Evolutionary conservation across 768 basidiomycete genomes (phyloP), one percentile per base, ranked within the genome.

Genomic region (Tulasnella sp.): DNA sequence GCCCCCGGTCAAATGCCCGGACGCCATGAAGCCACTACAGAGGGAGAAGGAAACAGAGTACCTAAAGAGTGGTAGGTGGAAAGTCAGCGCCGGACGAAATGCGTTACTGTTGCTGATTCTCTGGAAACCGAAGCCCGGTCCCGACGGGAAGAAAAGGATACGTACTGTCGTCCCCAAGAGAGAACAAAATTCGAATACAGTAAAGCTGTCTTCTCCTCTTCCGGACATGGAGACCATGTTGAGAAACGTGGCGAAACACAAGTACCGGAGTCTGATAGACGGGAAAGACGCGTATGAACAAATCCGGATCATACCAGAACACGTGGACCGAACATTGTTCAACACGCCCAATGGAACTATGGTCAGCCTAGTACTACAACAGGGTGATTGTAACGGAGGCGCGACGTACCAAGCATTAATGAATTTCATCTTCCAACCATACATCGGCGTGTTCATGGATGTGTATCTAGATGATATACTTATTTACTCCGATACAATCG

Each of bases 401-500:
- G 77, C 83, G 0, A 83, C 83, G 0, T 84, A 85, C 68, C 84
- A 85, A 38, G 75, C 80, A 0, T 76, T 82, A 0, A 83, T 86
- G 68, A 84, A 81, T 4, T 71, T 76, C 1, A 84, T 85, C 0
- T 79, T 88, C 0, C 67, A 78, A 0, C 77, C 81, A 0, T 79
- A 80, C 14, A 82, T 88, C 36, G 85, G 86, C 0, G 79, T 80
- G 1, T 83, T 86, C 67, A 85, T 85, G 71, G 84, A 87, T 75
- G 82, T 85, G 0, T 87, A 87, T 76, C 79, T 87, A 0, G 85
- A 87, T 75, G 83, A 87, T 71, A 85, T 87, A 58, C 80, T 87
- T 19, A 85, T 87, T 31, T 87, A 84, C 84, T 87, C 85, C 0
- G 11, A 85, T 0, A 77, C 80, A 0, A 15, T 84, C 0, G 83